Base-by-base conservation (phyloP, 331 rosid species). In the Rhamnella rubrinervis region DNA sequence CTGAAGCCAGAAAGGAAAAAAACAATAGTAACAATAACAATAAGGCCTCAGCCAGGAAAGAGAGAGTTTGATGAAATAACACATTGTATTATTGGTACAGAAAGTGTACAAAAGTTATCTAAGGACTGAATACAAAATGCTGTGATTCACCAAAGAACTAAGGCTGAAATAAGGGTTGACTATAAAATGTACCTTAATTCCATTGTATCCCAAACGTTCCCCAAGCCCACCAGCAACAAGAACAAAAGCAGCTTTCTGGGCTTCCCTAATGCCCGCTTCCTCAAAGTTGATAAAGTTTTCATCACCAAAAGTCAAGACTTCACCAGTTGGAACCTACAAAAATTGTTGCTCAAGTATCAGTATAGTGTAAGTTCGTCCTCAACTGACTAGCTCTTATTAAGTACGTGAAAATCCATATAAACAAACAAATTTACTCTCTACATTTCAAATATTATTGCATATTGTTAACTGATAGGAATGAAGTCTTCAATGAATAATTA, bases 191-290 rank as follows among this genome's bases (percentile, higher is more conserved):
- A 89, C 98, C 95, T 93, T 93, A 75, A 93, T 88, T 73, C 98
- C 98, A 41, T 86, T 93, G 82, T 91, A 93, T 61, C 98, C 98
- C 40, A 93, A 75, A 71, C 97, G 98, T 77, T 93, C 98, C 62
- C 98, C 98, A 71, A 93, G 98, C 63, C 97, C 98, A 47, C 98
- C 98, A 18, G 98, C 98, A 70, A 91, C 98, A 67, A 93, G 98
- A 78, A 93, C 97, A 85, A 93, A 93, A 41, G 87, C 98, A 31
- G 97, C 96, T 77, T 77, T 91, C 31, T 41, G 73, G 53, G 81
- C 95, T 80, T 91, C 97, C 73, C 66, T 86, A 1, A 93, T 85
- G 31, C 97, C 98, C 13, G 75, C 28, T 70, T 85, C 96, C 92
- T 93, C 98, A 64, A 82, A 93, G 37, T 87, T 73, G 80, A 80